phyloP scores from a whole-genome alignment of 306 rosid genomes.

The Malus sylvestris region DNA sequence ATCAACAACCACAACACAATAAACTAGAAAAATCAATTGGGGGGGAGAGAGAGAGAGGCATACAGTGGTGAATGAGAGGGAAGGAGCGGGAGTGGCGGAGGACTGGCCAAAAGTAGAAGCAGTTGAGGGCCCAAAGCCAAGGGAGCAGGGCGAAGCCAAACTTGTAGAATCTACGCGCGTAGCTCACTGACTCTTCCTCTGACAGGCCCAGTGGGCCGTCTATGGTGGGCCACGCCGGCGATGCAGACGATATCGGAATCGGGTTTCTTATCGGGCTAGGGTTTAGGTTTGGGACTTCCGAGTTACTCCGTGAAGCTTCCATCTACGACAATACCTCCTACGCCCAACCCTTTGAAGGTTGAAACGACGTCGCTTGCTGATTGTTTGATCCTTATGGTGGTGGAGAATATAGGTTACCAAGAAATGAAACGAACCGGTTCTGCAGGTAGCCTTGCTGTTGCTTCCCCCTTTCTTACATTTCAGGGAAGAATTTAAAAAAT shows the following conservation, averaged over 20 bases:
- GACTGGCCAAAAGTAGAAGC: slow-evolving; percentile 98
- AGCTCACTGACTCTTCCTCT: slow-evolving; percentile 70
- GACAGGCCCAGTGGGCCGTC: slow-evolving; percentile 70
- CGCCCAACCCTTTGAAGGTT: neutral
- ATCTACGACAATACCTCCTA: slow-evolving; percentile 4
- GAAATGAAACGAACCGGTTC: no score
- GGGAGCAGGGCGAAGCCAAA: slow-evolving; percentile 84
- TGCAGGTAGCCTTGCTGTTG: no score
- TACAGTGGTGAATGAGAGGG: slow-evolving; percentile 77
- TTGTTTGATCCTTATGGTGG: neutral
- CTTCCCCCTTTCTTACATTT: no score
- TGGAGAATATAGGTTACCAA: neutral
- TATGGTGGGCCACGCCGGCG: slow-evolving; percentile 73
- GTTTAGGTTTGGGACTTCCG: slow-evolving; percentile 11
- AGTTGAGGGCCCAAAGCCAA: slow-evolving; percentile 88
- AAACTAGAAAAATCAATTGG: neutral
- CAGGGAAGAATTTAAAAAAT: no score
- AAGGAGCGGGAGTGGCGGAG: slow-evolving; percentile 70
- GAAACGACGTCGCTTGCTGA: neutral
- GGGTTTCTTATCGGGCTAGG: slow-evolving; percentile 29
- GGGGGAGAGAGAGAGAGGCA: slow-evolving; percentile 1
- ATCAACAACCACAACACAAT: neutral
- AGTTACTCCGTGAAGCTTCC: neutral
- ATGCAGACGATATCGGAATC: slow-evolving; percentile 19
- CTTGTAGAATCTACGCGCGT: slow-evolving; percentile 70